Conservation (phyloP, 2,329 filamentous ascomycete genomes). For the Hymenoscyphus fraxineus region DNA sequence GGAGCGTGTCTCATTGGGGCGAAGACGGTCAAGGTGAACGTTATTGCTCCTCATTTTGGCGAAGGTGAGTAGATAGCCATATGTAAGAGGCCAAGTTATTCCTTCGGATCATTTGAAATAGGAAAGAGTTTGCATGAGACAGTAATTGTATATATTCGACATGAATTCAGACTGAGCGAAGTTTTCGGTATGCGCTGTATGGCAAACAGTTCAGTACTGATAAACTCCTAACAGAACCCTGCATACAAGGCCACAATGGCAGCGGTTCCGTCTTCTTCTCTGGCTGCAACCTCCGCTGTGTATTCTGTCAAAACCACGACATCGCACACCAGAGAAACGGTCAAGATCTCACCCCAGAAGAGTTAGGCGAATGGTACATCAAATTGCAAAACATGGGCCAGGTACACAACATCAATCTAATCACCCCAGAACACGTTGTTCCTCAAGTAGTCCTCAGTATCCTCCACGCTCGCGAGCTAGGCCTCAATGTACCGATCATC, state of each 20-base stretch:
- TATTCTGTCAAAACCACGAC: constrained; percentile 78
- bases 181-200: too few relatives aligned
- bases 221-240: constrained; percentile 53
- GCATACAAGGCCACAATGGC: constrained; percentile 77
- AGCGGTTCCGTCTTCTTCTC: constrained; percentile 71
- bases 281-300: constrained; percentile 49
- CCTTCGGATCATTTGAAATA: too few relatives aligned
- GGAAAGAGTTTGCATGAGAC: too few relatives aligned
- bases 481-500: constrained; percentile 68
- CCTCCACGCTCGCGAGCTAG: constrained; percentile 66
- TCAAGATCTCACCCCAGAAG: constrained; percentile 72
- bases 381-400: constrained; percentile 76
- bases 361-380: constrained; percentile 77
- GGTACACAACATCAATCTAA: constrained; percentile 86
- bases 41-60: constrained; percentile 81
- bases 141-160: too few relatives aligned
- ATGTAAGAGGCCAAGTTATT: not conserved
- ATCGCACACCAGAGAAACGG: constrained; percentile 80
- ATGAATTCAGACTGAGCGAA: too few relatives aligned
- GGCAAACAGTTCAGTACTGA: constrained; percentile 1
- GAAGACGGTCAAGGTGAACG: constrained; percentile 72
- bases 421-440: constrained; percentile 83
- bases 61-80: constrained; percentile 50
- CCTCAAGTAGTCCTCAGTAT: constrained; percentile 78
- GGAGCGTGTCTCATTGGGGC: constrained; percentile 74